Percentiles rank a stretch among this genome's conserved stretches.
Evolutionary conservation across 2,329 filamentous ascomycete species (phyloP).

Genomic region (Fusarium subtropicale): DNA sequence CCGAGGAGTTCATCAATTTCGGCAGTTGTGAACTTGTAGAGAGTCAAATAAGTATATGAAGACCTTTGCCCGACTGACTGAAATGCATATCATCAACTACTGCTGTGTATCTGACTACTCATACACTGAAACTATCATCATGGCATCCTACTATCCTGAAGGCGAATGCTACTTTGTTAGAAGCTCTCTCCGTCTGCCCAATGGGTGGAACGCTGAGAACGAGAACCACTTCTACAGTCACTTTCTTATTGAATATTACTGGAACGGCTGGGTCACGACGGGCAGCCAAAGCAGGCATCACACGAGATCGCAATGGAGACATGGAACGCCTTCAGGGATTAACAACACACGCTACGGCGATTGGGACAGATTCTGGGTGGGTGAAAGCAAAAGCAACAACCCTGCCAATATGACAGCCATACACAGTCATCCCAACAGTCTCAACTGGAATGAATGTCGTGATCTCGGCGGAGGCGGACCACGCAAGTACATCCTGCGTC

Average conservation of each 20-base stretch:
- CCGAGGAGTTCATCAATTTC: accelerated
- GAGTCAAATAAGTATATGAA: not conserved
- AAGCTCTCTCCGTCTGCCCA: not conserved
- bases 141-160: slow-evolving; percentile 26
- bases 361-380: slow-evolving; percentile 15
- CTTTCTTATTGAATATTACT: slow-evolving; percentile 15
- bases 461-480: not conserved
- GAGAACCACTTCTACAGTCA: not conserved
- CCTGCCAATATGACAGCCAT: not conserved
- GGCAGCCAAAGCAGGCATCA: not conserved
- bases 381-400: not conserved
- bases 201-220: not conserved
- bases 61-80: accelerated
- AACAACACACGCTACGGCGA: not conserved
- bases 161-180: slow-evolving; percentile 27
- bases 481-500: slow-evolving; percentile 17
- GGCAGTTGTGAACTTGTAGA: not conserved
- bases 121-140: not conserved
- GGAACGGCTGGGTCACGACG: not conserved
- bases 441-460: slow-evolving; percentile 20
- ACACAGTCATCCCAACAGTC: slow-evolving; percentile 5
- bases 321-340: accelerated
- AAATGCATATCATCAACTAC: not conserved
- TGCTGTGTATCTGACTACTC: not conserved
- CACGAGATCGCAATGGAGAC: not conserved